Conservation (phyloP, 2,329 filamentous ascomycete species). For the Leptographium galeiforme region DNA sequence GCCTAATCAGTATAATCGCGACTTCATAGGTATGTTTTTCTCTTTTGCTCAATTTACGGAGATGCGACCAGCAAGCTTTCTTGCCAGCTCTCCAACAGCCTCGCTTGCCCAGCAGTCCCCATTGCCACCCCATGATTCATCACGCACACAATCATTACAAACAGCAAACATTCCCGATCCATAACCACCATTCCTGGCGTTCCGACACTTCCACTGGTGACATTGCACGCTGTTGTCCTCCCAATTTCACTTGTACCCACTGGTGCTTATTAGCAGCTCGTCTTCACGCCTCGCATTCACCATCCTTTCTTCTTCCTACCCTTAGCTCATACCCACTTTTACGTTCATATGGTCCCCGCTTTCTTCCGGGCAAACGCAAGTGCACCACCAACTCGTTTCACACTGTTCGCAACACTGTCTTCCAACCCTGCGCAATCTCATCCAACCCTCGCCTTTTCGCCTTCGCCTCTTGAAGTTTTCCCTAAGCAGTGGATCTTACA, state of each 20-base stretch:
- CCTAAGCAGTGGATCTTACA: not conserved
- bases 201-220: not conserved
- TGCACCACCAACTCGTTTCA: not conserved
- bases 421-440: not conserved
- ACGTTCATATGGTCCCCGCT: constrained; percentile 5
- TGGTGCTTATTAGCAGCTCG: constrained; percentile 9
- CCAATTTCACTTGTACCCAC: constrained; percentile 11
- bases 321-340: constrained; percentile 5
- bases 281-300: constrained; percentile 5
- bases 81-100: not conserved
- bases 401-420: constrained; percentile 1
- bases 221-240: constrained; percentile 2
- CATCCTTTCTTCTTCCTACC: constrained; percentile 4
- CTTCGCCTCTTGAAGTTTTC: not conserved
- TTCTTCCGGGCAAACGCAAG: constrained; percentile 8
- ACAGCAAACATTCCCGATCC: not conserved
- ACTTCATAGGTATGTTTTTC: not conserved
- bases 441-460: not conserved
- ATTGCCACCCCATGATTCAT: not conserved
- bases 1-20: not conserved
- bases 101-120: too few relatives aligned
- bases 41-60: too few relatives aligned
- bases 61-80: not conserved
- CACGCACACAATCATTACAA: not conserved
- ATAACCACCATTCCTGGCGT: not conserved